Base-by-base conservation (phyloP, 345 rosid species). In the Abelmoschus esculentus region DNA sequence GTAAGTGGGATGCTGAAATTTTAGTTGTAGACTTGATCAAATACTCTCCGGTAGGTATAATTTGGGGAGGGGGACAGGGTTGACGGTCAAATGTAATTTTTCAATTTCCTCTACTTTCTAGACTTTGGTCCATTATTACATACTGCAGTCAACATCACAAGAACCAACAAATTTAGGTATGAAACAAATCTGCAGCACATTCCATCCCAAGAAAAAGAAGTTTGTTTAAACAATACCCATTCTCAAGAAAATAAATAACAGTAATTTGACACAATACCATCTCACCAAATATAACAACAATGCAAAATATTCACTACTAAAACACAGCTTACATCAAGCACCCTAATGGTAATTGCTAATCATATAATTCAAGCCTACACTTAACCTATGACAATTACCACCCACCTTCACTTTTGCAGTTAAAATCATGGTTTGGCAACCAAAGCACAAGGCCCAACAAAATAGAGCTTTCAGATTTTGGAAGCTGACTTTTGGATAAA, bases 201-300 rank as follows among this genome's bases (percentile, higher is more conserved):
- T 47, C 38, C 56, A 46, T 42, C 29, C 28, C 67, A 42, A 28
- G 40, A 18, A 34, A 63, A 62, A 62, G 32, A 11, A 66, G 40
- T 49, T 49, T 66, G 5, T 28, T 47, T 18, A 61, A 15, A 64
- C 12, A 59, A 44, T 38, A 74, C 44, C 68, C 59, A 61, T 57
- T 73, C 62, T 53, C 53, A 70, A 65, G 56, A 50, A 65, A 70
- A 76, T 61, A 53, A n/a, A 57, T 47, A 72, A 70, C 73, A 55
- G 53, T 28, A 56, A 79, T 58, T 73, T 74, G 81, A 81, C 75
- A 60, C 5, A 17, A 54, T 47, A 77, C 75, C 77, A 52, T 69
- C 74, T 59, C 47, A 75, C 75, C 75, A 61, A 61, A 71, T 72
- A 75, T 78, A 74, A 67, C 73, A 49, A 61, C 67, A 72, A 65